Percentiles rank a stretch among this genome's conserved stretches.
Conservation (phyloP, 2,329 filamentous ascomycete species). For the Aureobasidium sp. region DNA sequence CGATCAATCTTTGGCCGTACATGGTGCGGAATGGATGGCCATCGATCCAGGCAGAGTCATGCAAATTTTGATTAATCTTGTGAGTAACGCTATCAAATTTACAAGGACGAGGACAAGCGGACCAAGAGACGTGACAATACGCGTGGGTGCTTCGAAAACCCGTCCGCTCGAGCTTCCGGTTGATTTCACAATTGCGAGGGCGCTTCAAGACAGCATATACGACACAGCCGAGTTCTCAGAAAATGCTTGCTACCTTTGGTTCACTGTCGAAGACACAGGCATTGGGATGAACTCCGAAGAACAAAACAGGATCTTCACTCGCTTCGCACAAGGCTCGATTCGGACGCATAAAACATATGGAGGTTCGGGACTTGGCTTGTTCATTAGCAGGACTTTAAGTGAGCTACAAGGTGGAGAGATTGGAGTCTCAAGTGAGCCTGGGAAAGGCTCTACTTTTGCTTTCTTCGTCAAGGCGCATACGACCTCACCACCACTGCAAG, state of each 20-base stretch:
- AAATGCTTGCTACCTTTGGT: constrained; percentile 29
- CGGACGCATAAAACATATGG: constrained; percentile 61
- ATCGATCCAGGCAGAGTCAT: constrained; percentile 26
- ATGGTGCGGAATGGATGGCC: constrained; percentile 25
- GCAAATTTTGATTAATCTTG: constrained; percentile 29
- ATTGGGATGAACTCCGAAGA: constrained; percentile 30
- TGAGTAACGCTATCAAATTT: constrained; percentile 36
- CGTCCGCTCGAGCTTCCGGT: constrained; percentile 28
- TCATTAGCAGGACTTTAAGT: constrained; percentile 58
- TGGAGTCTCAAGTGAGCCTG: constrained; percentile 51
- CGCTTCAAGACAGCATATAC: constrained; percentile 18
- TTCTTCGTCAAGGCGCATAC: constrained; percentile 46
- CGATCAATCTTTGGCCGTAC: constrained; percentile 29
- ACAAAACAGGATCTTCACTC: constrained; percentile 50
- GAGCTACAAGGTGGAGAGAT: constrained; percentile 63
- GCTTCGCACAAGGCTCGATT: constrained; percentile 60
- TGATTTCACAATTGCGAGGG: constrained; percentile 28
- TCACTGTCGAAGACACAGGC: constrained; percentile 31
- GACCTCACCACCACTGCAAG: constrained; percentile 17
- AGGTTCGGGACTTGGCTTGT: constrained; percentile 60
- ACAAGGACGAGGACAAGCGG: constrained; percentile 28
- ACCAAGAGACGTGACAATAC: constrained; percentile 32
- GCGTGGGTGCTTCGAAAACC: constrained; percentile 29
- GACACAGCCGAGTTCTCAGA: constrained; percentile 31
- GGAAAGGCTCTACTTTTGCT: constrained; percentile 55